phyloP scores from a whole-genome alignment of 352 stramenopile genomes.

The Pseudoperonospora humuli region DNA sequence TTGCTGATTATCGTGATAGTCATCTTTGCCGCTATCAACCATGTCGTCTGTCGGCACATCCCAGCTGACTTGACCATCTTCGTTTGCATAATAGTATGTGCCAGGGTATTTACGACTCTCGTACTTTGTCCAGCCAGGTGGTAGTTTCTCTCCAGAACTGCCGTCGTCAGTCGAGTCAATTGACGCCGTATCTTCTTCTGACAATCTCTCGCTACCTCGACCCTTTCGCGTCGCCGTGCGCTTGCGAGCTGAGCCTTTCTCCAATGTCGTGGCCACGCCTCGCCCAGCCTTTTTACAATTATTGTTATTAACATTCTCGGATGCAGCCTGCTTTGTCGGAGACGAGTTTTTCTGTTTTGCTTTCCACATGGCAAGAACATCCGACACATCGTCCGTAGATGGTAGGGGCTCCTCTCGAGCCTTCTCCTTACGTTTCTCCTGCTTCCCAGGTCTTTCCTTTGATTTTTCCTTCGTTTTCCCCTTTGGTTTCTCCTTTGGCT shows the following conservation, averaged over 20 bases:
- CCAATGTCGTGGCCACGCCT: conserved; percentile 2
- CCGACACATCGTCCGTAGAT: conserved; percentile 30
- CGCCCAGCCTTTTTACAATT: conserved; percentile 9
- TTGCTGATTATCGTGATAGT: conserved; percentile 1
- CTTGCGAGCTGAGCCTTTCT: conserved; percentile 14
- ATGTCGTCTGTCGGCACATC: conserved; percentile 41
- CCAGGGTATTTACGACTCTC: conserved; percentile 57
- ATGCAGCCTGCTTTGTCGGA: conserved; percentile 4
- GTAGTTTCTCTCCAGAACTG: conserved; percentile 26
- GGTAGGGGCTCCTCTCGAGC: conserved; percentile 8
- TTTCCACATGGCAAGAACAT: conserved; percentile 39
- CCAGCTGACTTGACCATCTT: conserved; percentile 57
- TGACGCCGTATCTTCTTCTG: conserved; percentile 44
- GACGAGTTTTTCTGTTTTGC: conserved; percentile 33
- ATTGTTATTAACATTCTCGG: conserved; percentile 10
- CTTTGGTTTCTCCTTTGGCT: neutral
- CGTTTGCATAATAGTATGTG: conserved; percentile 61
- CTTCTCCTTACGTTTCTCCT: conserved; percentile 6
- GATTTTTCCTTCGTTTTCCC: conserved; percentile 6
- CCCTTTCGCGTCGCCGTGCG: conserved; percentile 30
- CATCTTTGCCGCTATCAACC: conserved; percentile 4
- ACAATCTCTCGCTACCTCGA: conserved; percentile 27
- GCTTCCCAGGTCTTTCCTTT: conserved; percentile 3
- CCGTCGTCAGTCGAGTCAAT: conserved; percentile 31
- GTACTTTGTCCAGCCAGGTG: conserved; percentile 49